These are phyloP conservation scores for Saccharomycopsis crataegensis DNA, from an alignment of 1,139 yeast species.

Conservation along the genomic window DNA sequence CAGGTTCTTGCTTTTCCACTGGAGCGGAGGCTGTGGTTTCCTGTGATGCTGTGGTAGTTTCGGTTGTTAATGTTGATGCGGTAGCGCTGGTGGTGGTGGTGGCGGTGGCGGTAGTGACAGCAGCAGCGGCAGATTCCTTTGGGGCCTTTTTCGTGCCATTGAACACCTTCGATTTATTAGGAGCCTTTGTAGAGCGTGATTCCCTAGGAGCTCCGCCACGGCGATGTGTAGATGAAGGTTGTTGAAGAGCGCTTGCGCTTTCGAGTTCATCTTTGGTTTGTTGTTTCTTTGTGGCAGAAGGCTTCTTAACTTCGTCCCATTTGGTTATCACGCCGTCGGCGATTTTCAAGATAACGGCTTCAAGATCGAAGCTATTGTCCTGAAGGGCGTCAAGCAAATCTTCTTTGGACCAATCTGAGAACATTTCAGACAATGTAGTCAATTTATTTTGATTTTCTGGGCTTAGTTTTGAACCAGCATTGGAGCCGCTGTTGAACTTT, in stretches of 20 bases:
- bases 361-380: conserved; percentile 69
- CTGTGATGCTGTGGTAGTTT: background rate
- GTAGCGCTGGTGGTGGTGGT: background rate
- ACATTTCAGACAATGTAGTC: conserved; percentile 67
- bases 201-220: background rate
- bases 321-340: conserved; percentile 65
- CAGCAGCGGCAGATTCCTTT: conserved; percentile 19
- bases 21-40: conserved; percentile 22
- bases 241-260: no score
- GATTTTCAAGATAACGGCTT: conserved; percentile 77
- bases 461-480: conserved; percentile 26
- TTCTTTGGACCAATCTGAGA: conserved; percentile 91
- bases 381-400: conserved; percentile 70
- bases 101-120: conserved; percentile 16
- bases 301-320: conserved; percentile 59
- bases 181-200: background rate
- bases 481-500: conserved; percentile 31
- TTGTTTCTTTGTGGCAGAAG: conserved; percentile 38
- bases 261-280: conserved; percentile 13
- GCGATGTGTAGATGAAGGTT: background rate
- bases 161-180: conserved; percentile 3
- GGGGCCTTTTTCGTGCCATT: conserved; percentile 19
- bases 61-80: conserved; percentile 6
- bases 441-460: conserved; percentile 42
- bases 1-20: conserved; percentile 16